phyloP scores from a whole-genome alignment of 805 yeast species.

The Candida schatavii region DNA sequence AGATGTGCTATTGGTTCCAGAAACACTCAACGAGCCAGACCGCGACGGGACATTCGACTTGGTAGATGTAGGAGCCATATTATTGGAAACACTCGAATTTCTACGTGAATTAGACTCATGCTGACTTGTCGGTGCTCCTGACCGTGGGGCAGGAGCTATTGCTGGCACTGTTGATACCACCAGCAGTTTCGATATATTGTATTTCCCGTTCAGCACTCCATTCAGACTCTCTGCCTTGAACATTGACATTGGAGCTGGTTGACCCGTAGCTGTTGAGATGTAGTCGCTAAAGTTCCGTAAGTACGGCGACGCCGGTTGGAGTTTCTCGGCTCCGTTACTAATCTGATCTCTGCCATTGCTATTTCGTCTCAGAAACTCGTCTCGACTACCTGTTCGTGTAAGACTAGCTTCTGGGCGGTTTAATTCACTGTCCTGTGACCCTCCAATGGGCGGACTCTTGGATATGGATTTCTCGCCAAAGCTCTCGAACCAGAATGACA shows the following conservation, averaged over 20 bases:
- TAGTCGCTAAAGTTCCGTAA: conserved; percentile 5
- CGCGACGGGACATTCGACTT: neutral
- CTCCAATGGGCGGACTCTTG: conserved; percentile 8
- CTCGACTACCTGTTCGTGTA: neutral
- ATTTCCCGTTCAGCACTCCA: neutral
- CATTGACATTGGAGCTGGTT: neutral
- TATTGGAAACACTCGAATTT: neutral
- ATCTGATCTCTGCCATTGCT: conserved; percentile 3
- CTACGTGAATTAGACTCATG: neutral
- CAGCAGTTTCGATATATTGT: neutral
- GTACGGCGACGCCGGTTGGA: neutral
- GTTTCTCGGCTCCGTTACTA: neutral
- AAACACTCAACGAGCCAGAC: neutral
- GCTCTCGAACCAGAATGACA: conserved; percentile 28
- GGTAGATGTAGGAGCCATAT: neutral
- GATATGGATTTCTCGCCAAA: conserved; percentile 26
- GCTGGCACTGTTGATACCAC: neutral
- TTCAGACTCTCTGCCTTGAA: neutral
- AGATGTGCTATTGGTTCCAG: neutral
- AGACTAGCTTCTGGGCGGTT: conserved; percentile 5
- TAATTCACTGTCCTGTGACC: neutral
- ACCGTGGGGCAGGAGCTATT: no score
- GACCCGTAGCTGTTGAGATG: conserved; percentile 3
- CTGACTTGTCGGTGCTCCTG: no score
- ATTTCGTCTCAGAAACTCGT: conserved; percentile 1